Evolutionary conservation across 495 filamentous ascomycete species (phyloP).

Genomic region (Tuber umbilicatum): DNA sequence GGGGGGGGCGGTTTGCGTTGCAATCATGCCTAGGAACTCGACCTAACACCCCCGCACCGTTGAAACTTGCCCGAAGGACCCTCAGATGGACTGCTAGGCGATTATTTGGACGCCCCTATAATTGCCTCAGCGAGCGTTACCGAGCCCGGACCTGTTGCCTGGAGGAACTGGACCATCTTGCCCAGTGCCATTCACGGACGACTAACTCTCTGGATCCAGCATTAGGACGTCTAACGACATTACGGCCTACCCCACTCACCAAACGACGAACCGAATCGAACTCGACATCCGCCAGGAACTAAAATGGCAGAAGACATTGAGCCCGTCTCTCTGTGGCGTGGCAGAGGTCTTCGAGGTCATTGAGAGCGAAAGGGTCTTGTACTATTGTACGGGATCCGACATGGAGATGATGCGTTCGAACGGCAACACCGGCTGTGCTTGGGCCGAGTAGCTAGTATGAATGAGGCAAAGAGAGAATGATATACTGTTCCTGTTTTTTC

Average conservation of each 20-base stretch:
- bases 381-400: slow-evolving; percentile 1
- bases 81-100: neutral
- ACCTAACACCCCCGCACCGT: neutral
- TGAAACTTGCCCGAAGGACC: neutral
- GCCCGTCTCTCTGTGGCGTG: slow-evolving; percentile 1
- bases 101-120: neutral
- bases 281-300: neutral
- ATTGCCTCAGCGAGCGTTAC: neutral
- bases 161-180: neutral
- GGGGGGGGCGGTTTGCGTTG: neutral
- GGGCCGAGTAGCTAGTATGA: neutral
- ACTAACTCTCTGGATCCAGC: neutral
- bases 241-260: neutral
- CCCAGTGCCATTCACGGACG: neutral
- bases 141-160: neutral
- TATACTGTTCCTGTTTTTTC: neutral
- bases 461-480: neutral
- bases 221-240: neutral
- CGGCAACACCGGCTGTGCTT: neutral
- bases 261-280: neutral
- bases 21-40: neutral
- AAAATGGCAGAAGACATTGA: slow-evolving; percentile 3
- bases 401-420: neutral
- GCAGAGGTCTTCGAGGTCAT: slow-evolving; percentile 1
- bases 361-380: slow-evolving; percentile 2